These are phyloP conservation scores for Candida berthetii DNA, from an alignment of 805 yeast genomes.

Conservation along the genomic window DNA sequence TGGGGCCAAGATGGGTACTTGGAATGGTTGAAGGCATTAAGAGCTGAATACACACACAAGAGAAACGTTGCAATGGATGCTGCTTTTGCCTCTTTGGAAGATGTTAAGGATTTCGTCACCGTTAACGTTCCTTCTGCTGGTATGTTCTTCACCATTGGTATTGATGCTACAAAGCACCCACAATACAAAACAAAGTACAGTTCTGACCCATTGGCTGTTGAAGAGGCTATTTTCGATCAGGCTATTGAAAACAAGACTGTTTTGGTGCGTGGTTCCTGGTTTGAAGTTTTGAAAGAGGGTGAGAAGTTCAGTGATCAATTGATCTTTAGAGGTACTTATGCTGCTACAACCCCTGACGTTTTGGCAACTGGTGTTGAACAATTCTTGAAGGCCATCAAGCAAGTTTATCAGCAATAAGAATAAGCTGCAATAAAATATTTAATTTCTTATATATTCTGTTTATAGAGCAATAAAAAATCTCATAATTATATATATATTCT, in stretches of 20 bases:
- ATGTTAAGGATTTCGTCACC: constrained; percentile 35
- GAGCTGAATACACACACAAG: constrained; percentile 53
- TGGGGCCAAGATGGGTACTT: too few species aligned
- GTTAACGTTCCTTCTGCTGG: constrained; percentile 57
- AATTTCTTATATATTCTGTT: too few species aligned
- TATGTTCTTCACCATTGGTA: constrained; percentile 57
- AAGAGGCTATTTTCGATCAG: constrained; percentile 32
- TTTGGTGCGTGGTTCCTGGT: constrained; percentile 39
- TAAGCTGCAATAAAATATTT: too few species aligned
- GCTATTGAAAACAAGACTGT: constrained; percentile 41
- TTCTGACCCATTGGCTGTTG: constrained; percentile 15
- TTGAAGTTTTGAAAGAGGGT: background rate
- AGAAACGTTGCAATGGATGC: constrained; percentile 48
- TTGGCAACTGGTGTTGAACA: constrained; percentile 33
- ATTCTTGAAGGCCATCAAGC: constrained; percentile 31
- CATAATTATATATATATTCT: too few species aligned
- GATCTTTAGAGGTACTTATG: constrained; percentile 43
- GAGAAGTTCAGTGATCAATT: constrained; percentile 22
- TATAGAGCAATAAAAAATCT: too few species aligned
- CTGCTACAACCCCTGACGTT: constrained; percentile 37
- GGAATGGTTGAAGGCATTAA: too few species aligned
- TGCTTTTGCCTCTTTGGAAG: constrained; percentile 23
- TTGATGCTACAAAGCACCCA: constrained; percentile 22
- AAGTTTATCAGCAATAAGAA: too few species aligned
- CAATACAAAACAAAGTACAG: constrained; percentile 26